These are phyloP conservation scores for Pleurotus eryngii DNA, from an alignment of 768 basidiomycete genomes.

Conservation along the genomic window DNA sequence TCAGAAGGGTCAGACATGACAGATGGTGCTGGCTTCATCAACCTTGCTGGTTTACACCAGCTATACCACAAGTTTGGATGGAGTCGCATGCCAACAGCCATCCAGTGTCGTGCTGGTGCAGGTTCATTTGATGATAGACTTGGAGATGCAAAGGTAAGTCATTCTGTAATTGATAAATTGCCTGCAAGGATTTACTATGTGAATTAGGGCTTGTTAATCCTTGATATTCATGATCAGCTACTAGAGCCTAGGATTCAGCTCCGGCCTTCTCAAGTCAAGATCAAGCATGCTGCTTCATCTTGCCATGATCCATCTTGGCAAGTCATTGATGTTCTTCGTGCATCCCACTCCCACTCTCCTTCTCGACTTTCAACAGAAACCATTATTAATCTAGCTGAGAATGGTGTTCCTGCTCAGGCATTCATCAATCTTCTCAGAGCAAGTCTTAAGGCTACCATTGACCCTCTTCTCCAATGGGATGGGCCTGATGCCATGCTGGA, in stretches of 20 bases:
- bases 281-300: conserved; percentile 23
- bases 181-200: background rate
- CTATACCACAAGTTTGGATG: conserved; percentile 27
- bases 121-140: background rate
- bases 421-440: conserved; percentile 38
- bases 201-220: conserved; percentile 25
- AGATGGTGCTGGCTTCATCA: conserved; percentile 37
- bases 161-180: background rate
- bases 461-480: conserved; percentile 44
- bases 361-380: conserved; percentile 51
- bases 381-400: conserved; percentile 63
- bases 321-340: conserved; percentile 49
- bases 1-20: conserved; percentile 33
- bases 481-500: conserved; percentile 34
- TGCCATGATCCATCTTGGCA: conserved; percentile 37
- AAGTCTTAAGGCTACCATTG: conserved; percentile 31
- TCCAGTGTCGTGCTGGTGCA: conserved; percentile 36
- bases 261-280: conserved; percentile 33
- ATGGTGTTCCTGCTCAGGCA: conserved; percentile 45
- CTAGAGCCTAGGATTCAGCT: conserved; percentile 26
- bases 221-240: conserved; percentile 22
- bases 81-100: conserved; percentile 31
- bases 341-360: conserved; percentile 43
- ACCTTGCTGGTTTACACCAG: conserved; percentile 23
- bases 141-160: conserved; percentile 3